Evolutionary conservation across 2,329 filamentous ascomycete genomes (phyloP), one percentile per base, ranked within the genome.

Genomic region (Helminthosporium solani): DNA sequence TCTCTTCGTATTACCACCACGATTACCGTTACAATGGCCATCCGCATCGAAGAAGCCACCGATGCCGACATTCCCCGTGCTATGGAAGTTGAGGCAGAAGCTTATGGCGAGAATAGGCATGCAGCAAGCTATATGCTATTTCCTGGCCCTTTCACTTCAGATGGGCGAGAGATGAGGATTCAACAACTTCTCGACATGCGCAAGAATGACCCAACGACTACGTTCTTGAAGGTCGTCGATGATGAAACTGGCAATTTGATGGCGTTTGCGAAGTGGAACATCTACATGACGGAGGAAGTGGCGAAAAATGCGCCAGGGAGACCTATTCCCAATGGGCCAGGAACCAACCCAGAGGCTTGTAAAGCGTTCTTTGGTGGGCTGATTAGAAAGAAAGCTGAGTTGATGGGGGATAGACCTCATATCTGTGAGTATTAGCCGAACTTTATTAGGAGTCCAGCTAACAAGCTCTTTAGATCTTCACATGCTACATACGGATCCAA

Each of bases 241-340:
- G 52, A 57, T 37, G 54, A 54, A 3, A 55, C 54, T 1, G 49
- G 48, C 7, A 51, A 62, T n/a, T 56, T 63, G 41, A 54, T 64
- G 3, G 62, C 62, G 1, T 61, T 60, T 27, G 53, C 63, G 1
- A 64, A 67, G 38, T 68, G 62, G 62, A 49, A 61, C 34, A 33
- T 69, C 9, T 63, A 61, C 46, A 44, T 54, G 7, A 60, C 60
- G 0, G 23, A 56, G 3, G 50, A 58, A 16, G 44, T 47, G 0
- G 53, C 49, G 1, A 44, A 46, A 1, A 39, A 42, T 7, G 49
- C 60, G 2, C 44, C 49, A 7, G 37, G 42, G 7, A 49, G 51
- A 4, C n/a, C 44, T 7, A 31, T 58, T 23, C 41, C 45, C 5
- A 50, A 57, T 7, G 56, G 54, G 3, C 39, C 50, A 9, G 60